phyloP scores from a whole-genome alignment of 139 green algal species.

The Spirogloea muscicola region DNA sequence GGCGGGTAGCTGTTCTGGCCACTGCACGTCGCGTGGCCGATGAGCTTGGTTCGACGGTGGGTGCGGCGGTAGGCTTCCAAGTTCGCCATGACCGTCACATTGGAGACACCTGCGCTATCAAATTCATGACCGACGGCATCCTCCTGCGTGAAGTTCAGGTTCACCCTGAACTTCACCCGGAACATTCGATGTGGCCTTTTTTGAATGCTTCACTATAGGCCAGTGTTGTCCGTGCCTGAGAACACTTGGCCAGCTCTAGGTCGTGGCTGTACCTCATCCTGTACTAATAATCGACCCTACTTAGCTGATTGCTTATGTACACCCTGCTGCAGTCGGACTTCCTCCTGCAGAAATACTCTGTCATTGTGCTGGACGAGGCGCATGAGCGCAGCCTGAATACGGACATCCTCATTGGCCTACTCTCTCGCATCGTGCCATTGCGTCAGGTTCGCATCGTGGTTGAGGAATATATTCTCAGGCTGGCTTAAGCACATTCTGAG shows the following conservation, averaged over 20 bases:
- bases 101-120: slow-evolving; percentile 60
- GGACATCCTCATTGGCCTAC: slow-evolving; percentile 94
- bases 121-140: slow-evolving; percentile 97
- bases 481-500: no score
- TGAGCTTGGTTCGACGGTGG: slow-evolving; percentile 70
- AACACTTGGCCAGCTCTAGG: no score
- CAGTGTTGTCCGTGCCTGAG: no score
- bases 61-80: slow-evolving; percentile 83
- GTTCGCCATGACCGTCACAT: slow-evolving; percentile 77
- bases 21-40: slow-evolving; percentile 75
- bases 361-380: slow-evolving; percentile 85
- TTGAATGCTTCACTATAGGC: no score
- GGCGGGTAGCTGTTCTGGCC: slow-evolving; percentile 79
- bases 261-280: no score
- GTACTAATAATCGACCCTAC: no score
- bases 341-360: slow-evolving; percentile 54
- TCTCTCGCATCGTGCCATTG: slow-evolving; percentile 74
- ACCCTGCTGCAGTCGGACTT: slow-evolving; percentile 75
- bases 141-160: slow-evolving; percentile 75
- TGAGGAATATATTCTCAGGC: no score
- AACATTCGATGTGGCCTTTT: slow-evolving; percentile 13
- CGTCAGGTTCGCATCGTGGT: no score
- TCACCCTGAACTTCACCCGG: no score
- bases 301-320: no score
- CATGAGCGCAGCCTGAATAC: slow-evolving; percentile 94